Evolutionary conservation across 2,329 filamentous ascomycete genomes (phyloP), one percentile per base, ranked within the genome.

Genomic region (Botryotinia globosa): DNA sequence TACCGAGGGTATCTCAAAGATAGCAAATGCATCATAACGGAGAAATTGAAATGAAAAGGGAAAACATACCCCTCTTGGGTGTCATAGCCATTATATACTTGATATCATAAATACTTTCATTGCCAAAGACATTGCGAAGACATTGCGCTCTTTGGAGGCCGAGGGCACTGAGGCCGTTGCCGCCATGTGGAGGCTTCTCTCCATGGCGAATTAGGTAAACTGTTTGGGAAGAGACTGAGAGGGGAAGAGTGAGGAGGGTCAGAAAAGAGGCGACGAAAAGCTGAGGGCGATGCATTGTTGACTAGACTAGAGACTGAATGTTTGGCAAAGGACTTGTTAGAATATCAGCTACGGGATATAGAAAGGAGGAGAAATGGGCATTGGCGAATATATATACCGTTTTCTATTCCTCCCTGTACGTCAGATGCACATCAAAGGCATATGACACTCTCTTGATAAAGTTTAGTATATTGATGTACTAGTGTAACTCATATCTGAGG

Each of bases 201-300:
- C 88, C 89, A 75, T 91, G 89, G 29, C 88, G 86, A 78, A 91
- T 90, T 14, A 90, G 81, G 78, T 89, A 91, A 45, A 90, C 86
- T 0, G 85, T 89, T 39, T 75, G 71, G 44, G 75, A 64, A 10
- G 75, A 73, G 22, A 63, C 69, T 6, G 59, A 39, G 22, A 42
- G 25, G 37, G n/a, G 59, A n/a, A 62, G 59, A 6, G 25, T 4
- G 7, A 42, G 37, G 14, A n/a, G 14, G 37, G 25, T 10, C 14
- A 62, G 25, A 25, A 56, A 8, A 62, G 34, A 16, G 22, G 59
- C 3, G 32, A 34, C 10, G 10, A 39, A n/a, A 37, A 42, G 22
- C 10, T 39, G 39, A 8, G 32, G 22, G 37, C 25, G 25, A 42
- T 42, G 25, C 59, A 62, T 62, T 39, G 14, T 42, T 37, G 34